Base-by-base conservation (phyloP, 257 asterid genomes). In the Verbascum thapsus region DNA sequence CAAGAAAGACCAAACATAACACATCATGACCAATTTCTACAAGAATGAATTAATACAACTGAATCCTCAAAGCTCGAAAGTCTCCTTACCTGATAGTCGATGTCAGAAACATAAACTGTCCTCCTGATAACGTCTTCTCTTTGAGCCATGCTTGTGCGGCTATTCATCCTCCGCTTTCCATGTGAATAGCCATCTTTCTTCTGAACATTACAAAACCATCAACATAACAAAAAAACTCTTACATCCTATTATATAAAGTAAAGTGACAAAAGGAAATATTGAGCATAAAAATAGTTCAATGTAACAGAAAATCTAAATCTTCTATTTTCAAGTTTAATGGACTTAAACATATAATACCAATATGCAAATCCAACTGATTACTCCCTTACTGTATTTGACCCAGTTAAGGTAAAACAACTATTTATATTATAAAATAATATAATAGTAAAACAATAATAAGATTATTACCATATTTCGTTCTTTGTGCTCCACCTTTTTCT, bases 101-200 rank as follows among this genome's bases (percentile, higher is more conserved):
- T 86, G 70, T 83, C 88, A 16, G 95, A 81, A 16, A 86, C 88
- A 73, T 83, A 86, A 11, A 86, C 91, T 3, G 91, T 86, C 78
- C 91, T 78, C 81, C 82, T 73, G 70, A 86, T 86, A 63, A 86
- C 88, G 5, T 83, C 95, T 11, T 86, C 91, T 61, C 84, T 75
- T 68, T 86, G 91, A 39, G 91, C 91, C 85, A 79, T 73, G 78
- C 85, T 76, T 19, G 88, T 84, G 67, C 91, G 69, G 70, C 72
- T 78, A 62, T 80, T 83, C 73, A 74, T 78, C 77, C 85, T 77
- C 70, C 74, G 69, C 72, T 74, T 81, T 35, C 88, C 94, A 74
- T 75, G 66, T 53, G 64, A 41, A 58, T 53, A 82, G 66, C 81
- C 81, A 67, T 74, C 76, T 68, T 78, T 85, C 85, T 82, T 85